Evolutionary conservation across 768 basidiomycete species (phyloP).

Genomic region (Tricholoma saponaceum): DNA sequence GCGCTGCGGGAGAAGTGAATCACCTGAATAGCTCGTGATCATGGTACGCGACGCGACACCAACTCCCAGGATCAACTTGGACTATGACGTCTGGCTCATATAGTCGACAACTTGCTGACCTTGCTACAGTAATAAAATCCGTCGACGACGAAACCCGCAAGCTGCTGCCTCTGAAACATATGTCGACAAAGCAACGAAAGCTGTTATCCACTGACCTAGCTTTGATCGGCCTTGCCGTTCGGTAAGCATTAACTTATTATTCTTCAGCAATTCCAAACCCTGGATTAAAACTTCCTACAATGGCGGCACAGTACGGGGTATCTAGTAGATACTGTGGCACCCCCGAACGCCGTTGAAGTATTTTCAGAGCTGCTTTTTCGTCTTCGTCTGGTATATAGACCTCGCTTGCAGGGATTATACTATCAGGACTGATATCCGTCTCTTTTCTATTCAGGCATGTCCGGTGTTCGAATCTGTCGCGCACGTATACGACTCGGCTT

Average conservation of each 20-base stretch:
- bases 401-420: not conserved
- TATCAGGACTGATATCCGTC: not conserved
- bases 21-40: not conserved
- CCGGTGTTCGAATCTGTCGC: constrained; percentile 35
- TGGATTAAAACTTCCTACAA: not conserved
- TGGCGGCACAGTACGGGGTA: constrained; percentile 36
- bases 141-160: constrained; percentile 9
- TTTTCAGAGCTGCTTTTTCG: constrained; percentile 31
- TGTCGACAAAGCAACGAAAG: constrained; percentile 13
- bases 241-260: constrained; percentile 25
- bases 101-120: not conserved
- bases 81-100: too few relatives aligned
- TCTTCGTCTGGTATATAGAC: constrained; percentile 33
- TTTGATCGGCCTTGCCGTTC: constrained; percentile 36
- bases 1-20: not conserved
- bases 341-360: constrained; percentile 28
- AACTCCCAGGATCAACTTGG: too few relatives aligned
- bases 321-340: constrained; percentile 44
- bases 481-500: constrained; percentile 41
- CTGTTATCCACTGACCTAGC: constrained; percentile 37
- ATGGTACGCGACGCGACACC: not conserved
- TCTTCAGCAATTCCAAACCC: not conserved
- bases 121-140: constrained; percentile 3
- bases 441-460: not conserved
- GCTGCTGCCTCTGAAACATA: constrained; percentile 10